phyloP scores from a whole-genome alignment of 1,139 yeast genomes.

The Yamadazyma membranifaciens region DNA sequence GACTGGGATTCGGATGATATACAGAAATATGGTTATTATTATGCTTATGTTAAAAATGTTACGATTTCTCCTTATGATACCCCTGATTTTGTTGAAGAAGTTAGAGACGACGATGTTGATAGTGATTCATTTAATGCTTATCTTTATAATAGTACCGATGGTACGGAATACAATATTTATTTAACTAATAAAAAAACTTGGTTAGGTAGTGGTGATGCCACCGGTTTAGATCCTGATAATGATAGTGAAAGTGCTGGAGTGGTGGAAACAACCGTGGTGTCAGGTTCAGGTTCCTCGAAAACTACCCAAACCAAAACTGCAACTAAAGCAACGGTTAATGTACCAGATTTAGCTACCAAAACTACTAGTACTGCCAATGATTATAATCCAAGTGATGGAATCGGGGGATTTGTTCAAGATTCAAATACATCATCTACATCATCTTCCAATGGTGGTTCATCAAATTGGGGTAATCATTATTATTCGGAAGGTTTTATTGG shows the following conservation, averaged over 20 bases:
- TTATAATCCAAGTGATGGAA: constrained; percentile 21
- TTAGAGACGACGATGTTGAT: constrained; percentile 21
- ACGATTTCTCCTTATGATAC: constrained; percentile 67
- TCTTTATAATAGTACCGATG: constrained; percentile 52
- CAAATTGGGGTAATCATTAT: constrained; percentile 2
- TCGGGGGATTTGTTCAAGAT: constrained; percentile 40
- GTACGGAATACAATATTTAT: constrained; percentile 43
- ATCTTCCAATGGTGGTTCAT: constrained; percentile 6
- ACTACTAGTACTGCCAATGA: constrained; percentile 15
- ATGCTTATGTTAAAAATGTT: constrained; percentile 59
- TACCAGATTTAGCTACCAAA: constrained; percentile 11
- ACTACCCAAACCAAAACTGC: constrained; percentile 14
- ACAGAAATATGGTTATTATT: constrained; percentile 72
- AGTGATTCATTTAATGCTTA: constrained; percentile 45
- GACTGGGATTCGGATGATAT: constrained; percentile 83
- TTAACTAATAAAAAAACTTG: constrained; percentile 61
- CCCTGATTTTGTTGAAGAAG: constrained; percentile 45
- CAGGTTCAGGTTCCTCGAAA: constrained; percentile 13
- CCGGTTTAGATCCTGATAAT: constrained; percentile 62
- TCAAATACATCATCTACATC: constrained; percentile 16
- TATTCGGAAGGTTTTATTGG: constrained; percentile 14
- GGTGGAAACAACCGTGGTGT: constrained; percentile 12
- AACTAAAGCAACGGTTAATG: constrained; percentile 12
- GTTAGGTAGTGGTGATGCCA: constrained; percentile 57
- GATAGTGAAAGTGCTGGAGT: constrained; percentile 18